Conservation (phyloP, 257 asterid species). For the Rubia yunnanensis region DNA sequence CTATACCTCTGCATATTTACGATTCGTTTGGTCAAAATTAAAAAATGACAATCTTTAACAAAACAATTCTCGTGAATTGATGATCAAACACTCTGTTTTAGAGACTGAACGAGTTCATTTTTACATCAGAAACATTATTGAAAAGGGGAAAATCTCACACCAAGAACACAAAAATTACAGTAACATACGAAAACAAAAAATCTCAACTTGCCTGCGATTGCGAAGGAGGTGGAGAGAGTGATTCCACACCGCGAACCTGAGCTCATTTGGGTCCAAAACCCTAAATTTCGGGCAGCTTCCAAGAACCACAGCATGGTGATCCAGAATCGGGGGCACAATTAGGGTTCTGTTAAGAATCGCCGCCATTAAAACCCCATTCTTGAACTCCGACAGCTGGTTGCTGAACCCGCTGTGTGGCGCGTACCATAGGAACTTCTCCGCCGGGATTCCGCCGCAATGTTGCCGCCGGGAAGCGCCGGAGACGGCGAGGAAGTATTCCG, state of each 20-base stretch:
- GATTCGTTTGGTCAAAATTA: not conserved
- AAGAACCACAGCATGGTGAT: constrained; percentile 84
- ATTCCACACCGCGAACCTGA: constrained; percentile 78
- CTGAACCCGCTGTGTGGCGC: constrained; percentile 98
- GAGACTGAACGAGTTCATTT: too few relatives aligned
- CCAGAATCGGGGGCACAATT: constrained; percentile 77
- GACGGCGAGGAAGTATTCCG: constrained; percentile 29
- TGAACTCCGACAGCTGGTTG: constrained; percentile 86
- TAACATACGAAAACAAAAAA: not conserved
- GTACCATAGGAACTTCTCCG: constrained; percentile 67
- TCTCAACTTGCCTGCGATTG: constrained; percentile 46
- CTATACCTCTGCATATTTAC: too few relatives aligned
- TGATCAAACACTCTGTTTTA: too few relatives aligned
- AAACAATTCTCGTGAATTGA: too few relatives aligned
- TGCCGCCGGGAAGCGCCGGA: constrained; percentile 19
- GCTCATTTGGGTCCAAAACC: constrained; percentile 61
- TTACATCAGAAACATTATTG: not conserved
- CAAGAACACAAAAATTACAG: not conserved
- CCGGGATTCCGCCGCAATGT: constrained; percentile 10
- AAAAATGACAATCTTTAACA: not conserved
- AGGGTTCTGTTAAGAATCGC: constrained; percentile 71
- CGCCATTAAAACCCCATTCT: constrained; percentile 67
- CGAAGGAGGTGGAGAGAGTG: constrained; percentile 52
- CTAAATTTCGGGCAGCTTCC: constrained; percentile 96
- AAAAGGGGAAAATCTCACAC: not conserved